Conservation (phyloP, 2,329 filamentous ascomycete species). For the Ophiostoma quercus region DNA sequence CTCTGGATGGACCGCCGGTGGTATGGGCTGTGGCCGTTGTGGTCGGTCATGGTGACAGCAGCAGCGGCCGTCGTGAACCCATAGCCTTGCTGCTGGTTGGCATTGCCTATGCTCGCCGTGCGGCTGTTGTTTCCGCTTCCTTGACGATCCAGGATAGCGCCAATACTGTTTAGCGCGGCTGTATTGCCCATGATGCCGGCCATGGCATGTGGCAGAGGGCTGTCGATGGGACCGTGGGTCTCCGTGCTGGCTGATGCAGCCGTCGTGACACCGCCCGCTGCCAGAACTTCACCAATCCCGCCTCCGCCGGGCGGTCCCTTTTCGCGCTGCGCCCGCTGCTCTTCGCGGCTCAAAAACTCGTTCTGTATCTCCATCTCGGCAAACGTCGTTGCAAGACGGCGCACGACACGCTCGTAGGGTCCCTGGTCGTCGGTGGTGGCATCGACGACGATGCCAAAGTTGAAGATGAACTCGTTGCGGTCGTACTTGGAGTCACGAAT, state of each 20-base stretch:
- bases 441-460: constrained; percentile 67
- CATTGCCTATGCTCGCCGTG: constrained; percentile 30
- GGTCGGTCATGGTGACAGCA: constrained; percentile 8
- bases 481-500: constrained; percentile 77
- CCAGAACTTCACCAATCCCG: constrained; percentile 31
- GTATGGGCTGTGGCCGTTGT: constrained; percentile 25
- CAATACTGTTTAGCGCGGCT: constrained; percentile 17
- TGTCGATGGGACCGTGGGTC: background rate
- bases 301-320: constrained; percentile 29
- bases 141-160: constrained; percentile 15
- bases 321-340: constrained; percentile 30
- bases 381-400: constrained; percentile 79
- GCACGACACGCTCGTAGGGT: constrained; percentile 77
- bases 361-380: constrained; percentile 88
- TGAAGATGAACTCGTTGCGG: constrained; percentile 97
- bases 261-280: constrained; percentile 15
- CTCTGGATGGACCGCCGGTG: constrained; percentile 68
- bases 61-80: constrained; percentile 30
- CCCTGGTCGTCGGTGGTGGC: constrained; percentile 56
- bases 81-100: constrained; percentile 22
- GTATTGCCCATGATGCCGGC: constrained; percentile 15
- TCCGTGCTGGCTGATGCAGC: background rate
- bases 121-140: constrained; percentile 34
- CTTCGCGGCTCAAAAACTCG: constrained; percentile 62
- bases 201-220: constrained; percentile 17